Conservation (phyloP, 371 early-diverging fungal genomes). For the Batrachochytrium dendrobatidis region DNA sequence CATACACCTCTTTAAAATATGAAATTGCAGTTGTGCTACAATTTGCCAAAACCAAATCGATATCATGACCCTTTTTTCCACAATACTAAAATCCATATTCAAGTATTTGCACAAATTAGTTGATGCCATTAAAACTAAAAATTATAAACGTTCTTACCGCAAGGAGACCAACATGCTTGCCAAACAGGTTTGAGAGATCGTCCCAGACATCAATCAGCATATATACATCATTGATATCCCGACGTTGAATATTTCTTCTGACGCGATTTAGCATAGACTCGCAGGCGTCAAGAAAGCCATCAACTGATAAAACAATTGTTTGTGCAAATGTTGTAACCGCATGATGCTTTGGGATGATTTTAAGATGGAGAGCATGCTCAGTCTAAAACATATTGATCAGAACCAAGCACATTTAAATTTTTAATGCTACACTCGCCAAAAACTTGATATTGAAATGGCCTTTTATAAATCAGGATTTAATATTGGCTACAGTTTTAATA, state of each 20-base stretch:
- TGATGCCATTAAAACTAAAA: background rate
- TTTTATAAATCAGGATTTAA: too few species aligned
- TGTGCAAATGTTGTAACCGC: conserved; percentile 47
- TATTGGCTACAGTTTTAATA: too few species aligned
- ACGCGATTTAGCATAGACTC: conserved; percentile 57
- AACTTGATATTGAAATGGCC: background rate
- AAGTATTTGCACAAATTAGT: background rate
- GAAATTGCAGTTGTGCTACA: conserved; percentile 52
- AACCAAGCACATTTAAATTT: background rate
- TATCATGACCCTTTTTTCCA: conserved; percentile 33
- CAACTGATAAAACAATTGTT: conserved; percentile 51
- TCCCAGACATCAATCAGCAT: conserved; percentile 76
- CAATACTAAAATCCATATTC: conserved; percentile 20
- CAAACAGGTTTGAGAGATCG: conserved; percentile 14
- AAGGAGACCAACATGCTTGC: conserved; percentile 29
- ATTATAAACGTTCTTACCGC: conserved; percentile 26
- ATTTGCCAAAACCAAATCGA: conserved; percentile 45
- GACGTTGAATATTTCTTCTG: conserved; percentile 39
- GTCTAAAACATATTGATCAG: conserved; percentile 27
- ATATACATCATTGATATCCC: conserved; percentile 59
- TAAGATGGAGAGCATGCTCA: conserved; percentile 56
- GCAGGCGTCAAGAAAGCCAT: conserved; percentile 56
- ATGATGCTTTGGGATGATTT: conserved; percentile 56
- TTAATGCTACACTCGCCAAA: background rate
- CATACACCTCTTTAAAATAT: conserved; percentile 63